phyloP scores from a whole-genome alignment of 192 early-diverging fungal species.

The Paraglomus occultum region DNA sequence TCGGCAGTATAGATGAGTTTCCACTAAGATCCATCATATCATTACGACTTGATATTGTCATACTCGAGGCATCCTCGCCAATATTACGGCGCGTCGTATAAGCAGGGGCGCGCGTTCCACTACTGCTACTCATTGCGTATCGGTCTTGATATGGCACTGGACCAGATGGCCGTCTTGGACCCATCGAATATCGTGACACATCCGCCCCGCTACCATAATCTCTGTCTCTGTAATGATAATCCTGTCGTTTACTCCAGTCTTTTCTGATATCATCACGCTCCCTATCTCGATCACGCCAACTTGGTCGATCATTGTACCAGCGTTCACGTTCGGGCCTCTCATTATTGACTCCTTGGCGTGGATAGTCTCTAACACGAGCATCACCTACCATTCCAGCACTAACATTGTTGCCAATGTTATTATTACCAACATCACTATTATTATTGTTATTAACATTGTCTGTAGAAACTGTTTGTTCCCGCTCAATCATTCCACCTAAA shows the following conservation, averaged over 20 bases:
- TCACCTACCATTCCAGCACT: constrained; percentile 1
- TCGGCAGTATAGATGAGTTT: constrained; percentile 9
- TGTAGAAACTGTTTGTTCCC: neutral
- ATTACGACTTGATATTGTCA: neutral
- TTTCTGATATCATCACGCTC: neutral
- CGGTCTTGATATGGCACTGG: constrained; percentile 17
- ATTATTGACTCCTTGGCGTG: neutral
- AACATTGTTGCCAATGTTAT: neutral
- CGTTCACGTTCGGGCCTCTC: neutral
- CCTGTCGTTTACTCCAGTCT: constrained; percentile 7
- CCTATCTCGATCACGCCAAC: constrained; percentile 19
- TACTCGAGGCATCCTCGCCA: neutral
- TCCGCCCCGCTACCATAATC: constrained; percentile 6
- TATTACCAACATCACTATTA: neutral
- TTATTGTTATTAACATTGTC: neutral
- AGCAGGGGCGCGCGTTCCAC: neutral
- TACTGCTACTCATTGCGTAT: neutral
- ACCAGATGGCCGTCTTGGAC: neutral
- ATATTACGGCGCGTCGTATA: neutral
- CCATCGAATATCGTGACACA: constrained; percentile 8
- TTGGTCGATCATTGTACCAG: neutral
- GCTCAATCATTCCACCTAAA: neutral
- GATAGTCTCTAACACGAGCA: constrained; percentile 10
- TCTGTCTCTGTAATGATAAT: constrained; percentile 13
- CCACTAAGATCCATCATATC: neutral